phyloP scores from a whole-genome alignment of 495 filamentous ascomycete genomes.

The Neurospora sp. region DNA sequence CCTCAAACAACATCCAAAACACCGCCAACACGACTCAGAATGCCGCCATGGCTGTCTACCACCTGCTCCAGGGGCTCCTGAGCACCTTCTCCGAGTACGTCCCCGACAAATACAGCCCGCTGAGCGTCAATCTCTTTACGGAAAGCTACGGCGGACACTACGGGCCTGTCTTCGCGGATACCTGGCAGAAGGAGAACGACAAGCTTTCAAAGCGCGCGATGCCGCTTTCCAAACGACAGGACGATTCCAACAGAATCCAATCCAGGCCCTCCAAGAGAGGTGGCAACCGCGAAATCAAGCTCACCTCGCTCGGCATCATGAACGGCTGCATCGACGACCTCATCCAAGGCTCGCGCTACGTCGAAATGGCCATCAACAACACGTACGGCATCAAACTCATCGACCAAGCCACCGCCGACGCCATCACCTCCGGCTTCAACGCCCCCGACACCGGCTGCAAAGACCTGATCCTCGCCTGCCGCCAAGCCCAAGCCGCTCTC shows the following conservation, averaged over 20 bases:
- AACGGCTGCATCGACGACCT: conserved; percentile 71
- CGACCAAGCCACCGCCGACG: conserved; percentile 28
- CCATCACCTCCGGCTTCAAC: conserved; percentile 34
- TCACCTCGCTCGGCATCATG: conserved; percentile 48
- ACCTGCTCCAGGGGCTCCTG: conserved; percentile 60
- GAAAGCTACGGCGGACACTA: conserved; percentile 56
- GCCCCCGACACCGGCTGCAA: conserved; percentile 36
- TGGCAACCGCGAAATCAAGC: conserved; percentile 40
- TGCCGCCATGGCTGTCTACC: conserved; percentile 54
- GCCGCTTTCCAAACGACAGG: conserved; percentile 19
- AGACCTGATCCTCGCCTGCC: conserved; percentile 41
- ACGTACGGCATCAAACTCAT: conserved; percentile 62
- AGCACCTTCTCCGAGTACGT: conserved; percentile 58
- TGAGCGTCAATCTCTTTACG: conserved; percentile 54
- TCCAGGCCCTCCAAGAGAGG: conserved; percentile 29
- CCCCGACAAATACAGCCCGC: conserved; percentile 22
- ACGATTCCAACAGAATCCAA: neutral
- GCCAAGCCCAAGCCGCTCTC: conserved; percentile 25
- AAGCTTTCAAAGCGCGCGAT: neutral
- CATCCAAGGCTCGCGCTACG: conserved; percentile 58
- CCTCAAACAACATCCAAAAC: conserved; percentile 36
- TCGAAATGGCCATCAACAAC: conserved; percentile 60
- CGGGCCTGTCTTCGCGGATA: conserved; percentile 49
- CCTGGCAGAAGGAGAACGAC: conserved; percentile 52
- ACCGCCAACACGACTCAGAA: conserved; percentile 58